Evolutionary conservation across 176 grass and related monocot species (phyloP), one percentile per base, ranked within the genome.

Genomic region (Eremochloa ophiuroides): DNA sequence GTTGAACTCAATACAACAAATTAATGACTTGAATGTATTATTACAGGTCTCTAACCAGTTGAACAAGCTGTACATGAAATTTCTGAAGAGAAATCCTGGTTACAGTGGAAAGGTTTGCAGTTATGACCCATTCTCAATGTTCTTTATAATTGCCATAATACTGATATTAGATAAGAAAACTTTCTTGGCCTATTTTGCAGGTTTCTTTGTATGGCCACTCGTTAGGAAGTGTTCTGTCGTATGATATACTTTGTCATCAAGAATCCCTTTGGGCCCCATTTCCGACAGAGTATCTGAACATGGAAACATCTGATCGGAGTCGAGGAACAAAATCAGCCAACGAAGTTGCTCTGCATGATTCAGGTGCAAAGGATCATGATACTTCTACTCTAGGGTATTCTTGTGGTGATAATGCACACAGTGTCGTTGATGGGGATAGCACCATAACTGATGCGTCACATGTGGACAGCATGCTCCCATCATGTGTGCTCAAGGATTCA

Each of bases 191-290:
- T 44, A 73, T 79, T 63, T 65, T 87, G 14, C 81, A 94, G 92
- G 92, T 98, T 83, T 98, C 95, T 12, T 77, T 98, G 75, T 95
- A 98, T 84, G 95, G 92, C 66, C 95, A 98, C 75, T 98, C 95
- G 0, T 86, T 98, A 91, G 95, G 95, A 78, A 95, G 95, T 78
- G 95, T 98, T 84, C 69, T 98, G 37, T 91, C 95, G 43, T 95
- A 98, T 84, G 95, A 98, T 73, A 98, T 98, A 70, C 95, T 98
- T 85, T 98, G 95, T 63, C 95, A 98, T 75, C 95, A 98, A 93
- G 90, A 98, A 48, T 72, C 60, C 67, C 87, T 89, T 80, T 81
- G 33, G 40, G 78, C 93, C 39, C 84, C 82, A 40, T 90, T 88
- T 86, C 82, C 84, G 26, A 83, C 88, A 71, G 86, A 89, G 66